Base-by-base conservation (phyloP, 768 basidiomycete species). In the Termitomyces sp. region DNA sequence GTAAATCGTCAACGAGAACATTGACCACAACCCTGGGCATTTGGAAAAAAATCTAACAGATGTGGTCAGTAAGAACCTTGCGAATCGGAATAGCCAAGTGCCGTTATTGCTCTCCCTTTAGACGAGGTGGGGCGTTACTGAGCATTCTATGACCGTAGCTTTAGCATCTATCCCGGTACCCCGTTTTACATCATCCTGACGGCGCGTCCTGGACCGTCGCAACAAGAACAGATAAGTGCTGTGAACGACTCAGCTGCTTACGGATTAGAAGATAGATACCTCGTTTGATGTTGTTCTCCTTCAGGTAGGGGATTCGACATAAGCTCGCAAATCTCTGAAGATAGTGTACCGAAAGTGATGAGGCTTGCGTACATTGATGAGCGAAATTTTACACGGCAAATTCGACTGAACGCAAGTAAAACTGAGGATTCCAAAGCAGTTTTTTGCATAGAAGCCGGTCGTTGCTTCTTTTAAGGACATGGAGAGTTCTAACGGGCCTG, bases 401-500 rank as follows among this genome's bases (percentile, higher is more conserved):
- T n/a, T n/a, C n/a, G n/a, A n/a, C n/a, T n/a, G n/a, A n/a, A n/a
- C n/a, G n/a, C n/a, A n/a, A n/a, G n/a, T n/a, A n/a, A n/a, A n/a
- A n/a, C n/a, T n/a, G n/a, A n/a, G n/a, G n/a, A n/a, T n/a, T n/a
- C n/a, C n/a, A n/a, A n/a, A n/a, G n/a, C n/a, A n/a, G n/a, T n/a
- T n/a, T n/a, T 11, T 12, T 30, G 41, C 27, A 42, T 3, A 41
- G 16, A 31, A 16, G 5, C 9, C 8, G 33, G 30, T 31, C 49
- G 11, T 8, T 3, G 0, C 73, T 24, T 88, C 77, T 68, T 80
- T 81, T 4, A 27, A 27, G 58, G 91, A 74, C 16, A 77, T 68
- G 0, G 81, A 76, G 0, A 92, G 74, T 65, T 91, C 90, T 82
- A 61, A 24, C 50, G 47, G 30, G 39, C 8, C 58, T 31, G n/a